Base-by-base conservation (phyloP, 495 filamentous ascomycete genomes). In the Aspergillus homomorphus region DNA sequence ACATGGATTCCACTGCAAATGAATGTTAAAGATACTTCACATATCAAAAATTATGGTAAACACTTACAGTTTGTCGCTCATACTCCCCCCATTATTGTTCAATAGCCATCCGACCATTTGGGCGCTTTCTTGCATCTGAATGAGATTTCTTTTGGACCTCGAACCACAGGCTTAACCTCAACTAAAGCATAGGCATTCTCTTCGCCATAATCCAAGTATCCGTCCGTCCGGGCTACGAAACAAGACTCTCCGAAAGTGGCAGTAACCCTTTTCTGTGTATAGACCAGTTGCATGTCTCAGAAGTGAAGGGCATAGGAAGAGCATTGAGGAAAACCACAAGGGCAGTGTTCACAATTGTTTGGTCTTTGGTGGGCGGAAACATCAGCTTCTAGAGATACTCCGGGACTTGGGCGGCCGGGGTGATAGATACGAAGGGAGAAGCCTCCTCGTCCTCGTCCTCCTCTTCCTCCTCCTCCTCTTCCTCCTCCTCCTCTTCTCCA, bases 291-390 rank as follows among this genome's bases (percentile, higher is more conserved):
- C 30, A 18, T 20, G 43, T 6, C 1, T 53, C 4, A 1, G 10
- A 33, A 15, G 1, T 7, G n/a, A 57, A 45, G 1, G 23, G 19
- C 10, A 54, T 23, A 20, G 57, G 53, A 22, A 54, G 22, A 1
- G 57, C 57, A 24, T 49, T 46, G 0, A 65, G 33, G 33, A 58
- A 65, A 19, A 52, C 7, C 12, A 58, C 26, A 1, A 65, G 46
- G 1, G 62, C 62, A 2, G 23, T 48, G 22, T 65, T 65, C 3
- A 65, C 58, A 45, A 65, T 65, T 9, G 61, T 51, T 45, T 65
- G 58, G 19, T 65, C 59, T 30, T 50, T 26, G n/a, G 46, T 50
- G 5, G 46, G 46, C 1, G 21, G 46, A n/a, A 24, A 50, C 21
- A 50, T 50, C 22, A 26, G 22, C 46, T 26, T 26, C 24, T 51